Base-by-base conservation (phyloP, 1,284 basidiomycete species). In the Tremellales sp. region DNA sequence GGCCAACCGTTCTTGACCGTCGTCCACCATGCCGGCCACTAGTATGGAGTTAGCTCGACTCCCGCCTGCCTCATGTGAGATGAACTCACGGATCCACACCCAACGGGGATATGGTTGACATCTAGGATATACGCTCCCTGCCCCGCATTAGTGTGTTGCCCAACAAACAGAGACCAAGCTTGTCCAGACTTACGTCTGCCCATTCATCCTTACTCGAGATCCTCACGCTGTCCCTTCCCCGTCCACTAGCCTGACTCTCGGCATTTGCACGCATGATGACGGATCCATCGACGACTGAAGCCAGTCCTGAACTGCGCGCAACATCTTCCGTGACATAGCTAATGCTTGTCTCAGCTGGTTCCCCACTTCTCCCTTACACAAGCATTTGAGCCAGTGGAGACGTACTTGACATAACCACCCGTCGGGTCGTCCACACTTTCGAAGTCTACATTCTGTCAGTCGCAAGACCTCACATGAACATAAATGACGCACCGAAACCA, bases 21-120 rank as follows among this genome's bases (percentile, higher is more conserved):
- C 24, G 82, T 81, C 83, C 84, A 85, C 60, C 79, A 84, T 10
- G 83, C 83, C 6, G 83, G 83, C 84, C 83, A 84, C 60, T 66
- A 15, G 25, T 19, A 23, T 8, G 8, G 10, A 31, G 39, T n/a
- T 29, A 10, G 17, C 3, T 33, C 36, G 13, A 43, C 7, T 2
- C 17, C 7, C 11, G 22, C 19, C n/a, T n/a, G 19, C 26, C 13
- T 29, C 25, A 40, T 24, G 3, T 17, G 26, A 43, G 12, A 12
- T 12, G 13, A 26, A 66, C 64, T 49, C 37, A 68, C 66, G 1
- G 70, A 68, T 1, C 64, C 68, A 47, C 73, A 75, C 13, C 73
- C 72, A 1, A 62, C 61, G 0, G 73, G 72, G 60, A 75, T 66
- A 51, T 75, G 70, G 25, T 62, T 60, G 21, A 75, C 27, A 49